Evolutionary conservation across 352 stramenopile genomes (phyloP), one percentile per base, ranked within the genome.

Genomic region (Phytophthora hibernalis): DNA sequence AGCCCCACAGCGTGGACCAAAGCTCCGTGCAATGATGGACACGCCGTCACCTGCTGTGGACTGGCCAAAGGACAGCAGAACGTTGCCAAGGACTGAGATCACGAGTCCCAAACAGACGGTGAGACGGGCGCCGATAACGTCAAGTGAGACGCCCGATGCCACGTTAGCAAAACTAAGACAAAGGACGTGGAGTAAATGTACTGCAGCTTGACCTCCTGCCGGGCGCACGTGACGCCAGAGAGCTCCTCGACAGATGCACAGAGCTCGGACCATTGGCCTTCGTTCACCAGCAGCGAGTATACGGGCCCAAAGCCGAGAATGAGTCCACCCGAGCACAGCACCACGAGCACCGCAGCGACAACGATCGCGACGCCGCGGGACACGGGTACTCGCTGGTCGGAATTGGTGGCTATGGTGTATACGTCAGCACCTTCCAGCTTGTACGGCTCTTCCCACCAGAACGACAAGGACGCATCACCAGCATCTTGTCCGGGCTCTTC

Each of bases 141-240:
- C 79, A 42, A 85, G 40, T 5, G 74, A 63, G 11, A 88, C 20
- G 5, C 79, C 76, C 35, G 83, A 88, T 6, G 74, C 65, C 9
- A 73, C 77, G 33, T 81, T 87, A 40, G 74, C 74, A 33, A 77
- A 61, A 59, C 76, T 85, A 24, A 85, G 64, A 33, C 70, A 82
- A 85, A 88, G 21, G 54, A 65, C 11, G 79, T 80, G 16, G 74
- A 85, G 65, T 79, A 85, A 40, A 83, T 68, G 70, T 84, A 79
- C 65, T 88, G 79, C 56, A 87, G 61, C 26, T 70, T 61, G 11
- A 82, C 65, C 44, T 87, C 76, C 63, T 85, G 76, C 7, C 49
- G 42, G 13, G 79, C 74, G 45, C 79, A 85, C 43, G 63, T 79
- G 18, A 70, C 76, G 13, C 56, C 63, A 10, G 61, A 55, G n/a